Evolutionary conservation across 495 filamentous ascomycete genomes (phyloP).

Genomic region (Penicillium bialowiezense): DNA sequence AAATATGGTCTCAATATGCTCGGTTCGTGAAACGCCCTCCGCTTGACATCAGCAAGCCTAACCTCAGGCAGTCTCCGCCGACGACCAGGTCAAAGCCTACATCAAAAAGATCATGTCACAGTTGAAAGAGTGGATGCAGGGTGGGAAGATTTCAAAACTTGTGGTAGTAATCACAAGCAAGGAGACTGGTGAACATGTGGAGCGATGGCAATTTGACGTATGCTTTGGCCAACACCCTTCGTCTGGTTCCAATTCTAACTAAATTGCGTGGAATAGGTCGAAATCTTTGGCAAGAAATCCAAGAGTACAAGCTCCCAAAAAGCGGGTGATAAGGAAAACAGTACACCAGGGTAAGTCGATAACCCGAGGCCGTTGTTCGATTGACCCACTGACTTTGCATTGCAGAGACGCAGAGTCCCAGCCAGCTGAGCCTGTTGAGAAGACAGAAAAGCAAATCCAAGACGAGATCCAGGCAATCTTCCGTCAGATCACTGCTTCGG

Average conservation of each 20-base stretch:
- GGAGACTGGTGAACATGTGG: slow-evolving; percentile 92
- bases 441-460: slow-evolving; percentile 91
- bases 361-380: background rate
- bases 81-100: slow-evolving; percentile 98
- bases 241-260: slow-evolving; percentile 4
- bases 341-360: slow-evolving; percentile 47
- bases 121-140: slow-evolving; percentile 92
- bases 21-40: slow-evolving; percentile 39
- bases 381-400: slow-evolving; percentile 3
- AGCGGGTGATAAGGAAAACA: slow-evolving; percentile 61
- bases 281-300: slow-evolving; percentile 63
- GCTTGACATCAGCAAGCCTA: slow-evolving; percentile 2
- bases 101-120: slow-evolving; percentile 98
- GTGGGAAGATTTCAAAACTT: slow-evolving; percentile 93
- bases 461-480: slow-evolving; percentile 93
- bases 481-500: slow-evolving; percentile 95
- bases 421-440: slow-evolving; percentile 52
- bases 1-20: slow-evolving; percentile 99
- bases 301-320: slow-evolving; percentile 50
- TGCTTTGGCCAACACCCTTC: slow-evolving; percentile 8
- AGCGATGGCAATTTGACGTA: slow-evolving; percentile 98
- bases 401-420: slow-evolving; percentile 32
- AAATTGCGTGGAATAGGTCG: slow-evolving; percentile 43
- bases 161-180: slow-evolving; percentile 95
- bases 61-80: slow-evolving; percentile 65